A percentile compares a stretch with the other conserved stretches of the same genome.
phyloP scores from a whole-genome alignment of 805 yeast genomes.

The Barnettozyma salicaria region DNA sequence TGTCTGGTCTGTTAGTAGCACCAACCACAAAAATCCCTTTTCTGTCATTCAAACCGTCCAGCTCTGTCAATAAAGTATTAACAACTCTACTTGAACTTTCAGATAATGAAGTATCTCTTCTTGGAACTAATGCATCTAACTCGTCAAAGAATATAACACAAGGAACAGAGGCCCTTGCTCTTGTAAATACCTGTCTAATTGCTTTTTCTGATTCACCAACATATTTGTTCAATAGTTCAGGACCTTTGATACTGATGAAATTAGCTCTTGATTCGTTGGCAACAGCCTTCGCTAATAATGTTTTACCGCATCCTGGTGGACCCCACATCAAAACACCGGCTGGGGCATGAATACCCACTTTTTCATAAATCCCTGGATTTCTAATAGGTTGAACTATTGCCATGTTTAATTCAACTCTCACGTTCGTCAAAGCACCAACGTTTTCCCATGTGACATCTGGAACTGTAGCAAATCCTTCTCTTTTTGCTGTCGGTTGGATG shows the following conservation, averaged over 20 bases:
- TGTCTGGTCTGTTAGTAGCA: constrained; percentile 96
- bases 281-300: constrained; percentile 92
- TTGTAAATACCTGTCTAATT: constrained; percentile 83
- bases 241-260: constrained; percentile 93
- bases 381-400: constrained; percentile 96
- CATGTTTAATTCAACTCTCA: constrained; percentile 89
- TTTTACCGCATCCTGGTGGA: constrained; percentile 99
- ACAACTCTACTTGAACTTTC: constrained; percentile 93
- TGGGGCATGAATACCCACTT: constrained; percentile 93
- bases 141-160: constrained; percentile 95
- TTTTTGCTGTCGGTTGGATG: constrained; percentile 93
- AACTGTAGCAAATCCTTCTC: constrained; percentile 98
- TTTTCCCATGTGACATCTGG: constrained; percentile 96
- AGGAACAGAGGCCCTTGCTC: constrained; percentile 91
- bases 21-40: constrained; percentile 92
- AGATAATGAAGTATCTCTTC: constrained; percentile 81
- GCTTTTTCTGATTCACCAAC: constrained; percentile 97
- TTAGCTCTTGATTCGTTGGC: constrained; percentile 97
- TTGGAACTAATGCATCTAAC: constrained; percentile 91
- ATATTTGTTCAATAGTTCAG: constrained; percentile 87
- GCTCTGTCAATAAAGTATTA: constrained; percentile 86
- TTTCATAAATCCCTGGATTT: constrained; percentile 81
- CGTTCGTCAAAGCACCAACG: constrained; percentile 81
- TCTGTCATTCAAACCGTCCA: constrained; percentile 91
- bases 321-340: constrained; percentile 98